Evolutionary conservation across 345 rosid species (phyloP), one percentile per base, ranked within the genome.

Genomic region (Sonneratia alba): DNA sequence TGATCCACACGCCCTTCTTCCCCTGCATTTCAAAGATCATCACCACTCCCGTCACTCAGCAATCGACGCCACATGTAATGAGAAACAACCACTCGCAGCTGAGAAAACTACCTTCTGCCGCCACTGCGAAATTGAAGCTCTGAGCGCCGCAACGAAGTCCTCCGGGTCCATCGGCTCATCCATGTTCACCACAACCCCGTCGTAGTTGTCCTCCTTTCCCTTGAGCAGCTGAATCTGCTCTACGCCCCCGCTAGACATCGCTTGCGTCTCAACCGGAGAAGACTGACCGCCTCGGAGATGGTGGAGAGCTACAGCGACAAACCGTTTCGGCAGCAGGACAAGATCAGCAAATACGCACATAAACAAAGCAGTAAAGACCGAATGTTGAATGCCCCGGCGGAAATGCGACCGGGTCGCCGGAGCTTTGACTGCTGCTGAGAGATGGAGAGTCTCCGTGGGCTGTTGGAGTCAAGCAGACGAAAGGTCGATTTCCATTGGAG

Each of bases 1-100:
- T 89, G 65, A 93, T 83, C 98, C 97, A 93, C 74, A 90, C 81
- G 18, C 82, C 93, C 66, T 43, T 83, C 79, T 83, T 92, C 51
- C 91, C 95, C 98, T 93, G 73, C 72, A 67, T 38, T 36, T 66
- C 22, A 13, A 14, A 59, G 1, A 77, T 24, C 72, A 36, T 3
- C 34, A 16, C 32, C 32, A 27, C 36, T 68, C 36, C 76, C 56
- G 49, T 3, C 14, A 65, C 34, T 21, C 63, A 71, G 19, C 21
- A 22, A 34, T 42, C 10, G 0, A 9, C 45, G 45, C 10, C 45
- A 42, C 45, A 42, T 42, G 36, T 6, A 37, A 3, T 2, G 66
- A 61, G 16, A 61, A 61, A 10, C 36, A 32, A 12, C 70, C 1
- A 19, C 21, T 40, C 27, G 27, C 22, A 67, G 70, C 24, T 19